Evolutionary conservation across 305 asterid species (phyloP), one percentile per base, ranked within the genome.

Genomic region (Plantago coronopus): DNA sequence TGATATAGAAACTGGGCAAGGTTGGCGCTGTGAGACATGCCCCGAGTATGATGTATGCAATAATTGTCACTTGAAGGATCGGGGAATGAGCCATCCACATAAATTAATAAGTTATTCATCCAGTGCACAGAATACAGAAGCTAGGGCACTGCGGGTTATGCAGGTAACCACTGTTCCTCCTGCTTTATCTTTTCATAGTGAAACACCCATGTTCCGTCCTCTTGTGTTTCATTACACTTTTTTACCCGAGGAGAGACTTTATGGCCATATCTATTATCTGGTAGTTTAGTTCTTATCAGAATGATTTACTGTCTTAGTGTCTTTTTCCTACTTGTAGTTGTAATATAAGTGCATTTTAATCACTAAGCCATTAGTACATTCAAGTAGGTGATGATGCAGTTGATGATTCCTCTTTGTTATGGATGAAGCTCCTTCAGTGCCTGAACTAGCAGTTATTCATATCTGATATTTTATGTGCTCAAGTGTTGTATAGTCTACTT

Each of bases 21-120:
- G 95, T 62, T 94, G 97, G 99, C 95, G 94, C 46, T 94, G 99
- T 61, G 99, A 90, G 76, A 83, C 85, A 19, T 94, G 99, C 75
- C 91, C 99, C 4, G 99, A 94, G 61, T 94, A 86, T 73, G 99
- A 94, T 74, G 81, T 90, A 17, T 94, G 99, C 80, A 83, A 81
- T 66, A 70, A 82, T 21, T 94, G 99, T 72, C 91, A 80, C 71
- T 75, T 74, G 18, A 94, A 84, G 79, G 96, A 83, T 72, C 94
- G 95, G 43, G 95, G 94, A 61, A 67, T 80, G 56, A 82, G 77
- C 73, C 99, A 94, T 80, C 98, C 96, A 74, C 99, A 94, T 68
- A 91, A 79, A 71, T 78, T 94, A 65, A 87, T 94, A 34, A 89
- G 82, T 79, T 83, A 94, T 57, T 95, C 96, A 21, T 81, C 98